Percentiles rank a stretch among this genome's conserved stretches.
phyloP scores from a whole-genome alignment of 768 basidiomycete genomes.

The Suillus hirtellus region DNA sequence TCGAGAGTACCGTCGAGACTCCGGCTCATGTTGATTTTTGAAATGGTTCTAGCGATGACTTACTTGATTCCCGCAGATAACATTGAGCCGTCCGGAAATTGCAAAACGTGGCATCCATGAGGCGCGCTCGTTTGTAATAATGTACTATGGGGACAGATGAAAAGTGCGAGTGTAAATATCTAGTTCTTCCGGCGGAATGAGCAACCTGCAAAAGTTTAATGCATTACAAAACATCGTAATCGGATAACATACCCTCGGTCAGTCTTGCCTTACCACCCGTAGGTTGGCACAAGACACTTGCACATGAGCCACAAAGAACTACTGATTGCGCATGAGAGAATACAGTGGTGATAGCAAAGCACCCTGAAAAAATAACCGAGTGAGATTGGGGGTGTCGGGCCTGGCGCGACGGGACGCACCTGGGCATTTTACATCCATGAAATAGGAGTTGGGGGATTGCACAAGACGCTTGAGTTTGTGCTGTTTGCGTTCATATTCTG shows the following conservation, averaged over 20 bases:
- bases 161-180: slow-evolving; percentile 10
- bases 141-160: neutral
- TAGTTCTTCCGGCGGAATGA: slow-evolving; percentile 98
- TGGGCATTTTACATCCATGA: slow-evolving; percentile 99
- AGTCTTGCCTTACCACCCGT: slow-evolving; percentile 97
- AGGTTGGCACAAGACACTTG: slow-evolving; percentile 94
- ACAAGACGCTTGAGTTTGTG: slow-evolving; percentile 99
- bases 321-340: slow-evolving; percentile 99
- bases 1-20: neutral
- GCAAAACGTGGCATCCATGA: neutral
- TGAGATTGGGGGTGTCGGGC: slow-evolving; percentile 3
- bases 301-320: slow-evolving; percentile 90
- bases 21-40: neutral
- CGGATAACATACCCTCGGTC: slow-evolving; percentile 79
- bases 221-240: slow-evolving; percentile 1
- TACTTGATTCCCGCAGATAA: neutral
- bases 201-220: slow-evolving; percentile 60
- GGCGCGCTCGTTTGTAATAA: neutral
- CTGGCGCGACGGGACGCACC: slow-evolving; percentile 49
- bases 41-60: neutral
- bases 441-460: slow-evolving; percentile 97
- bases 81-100: neutral
- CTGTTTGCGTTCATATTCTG: slow-evolving; percentile 80
- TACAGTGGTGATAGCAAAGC: slow-evolving; percentile 94
- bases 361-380: slow-evolving; percentile 51